Conservation (phyloP, 768 basidiomycete genomes). For the Boletus tylopilopsis region DNA sequence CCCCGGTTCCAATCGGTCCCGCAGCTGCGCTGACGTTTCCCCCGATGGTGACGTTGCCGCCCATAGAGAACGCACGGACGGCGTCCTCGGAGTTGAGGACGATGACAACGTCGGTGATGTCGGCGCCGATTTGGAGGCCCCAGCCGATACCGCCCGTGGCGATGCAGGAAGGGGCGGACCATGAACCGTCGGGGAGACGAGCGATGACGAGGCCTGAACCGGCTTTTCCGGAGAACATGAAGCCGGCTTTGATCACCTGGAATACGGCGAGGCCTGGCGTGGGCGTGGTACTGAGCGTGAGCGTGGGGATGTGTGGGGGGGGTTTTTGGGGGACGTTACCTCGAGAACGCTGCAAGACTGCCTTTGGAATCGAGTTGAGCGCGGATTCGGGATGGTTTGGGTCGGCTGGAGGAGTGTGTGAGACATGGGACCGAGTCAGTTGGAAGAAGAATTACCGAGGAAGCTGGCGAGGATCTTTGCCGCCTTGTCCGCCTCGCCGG, state of each 20-base stretch:
- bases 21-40: constrained; percentile 83
- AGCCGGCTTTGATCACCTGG: constrained; percentile 90
- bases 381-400: constrained; percentile 86
- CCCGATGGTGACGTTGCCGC: constrained; percentile 95
- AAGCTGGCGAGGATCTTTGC: constrained; percentile 89
- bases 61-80: constrained; percentile 90
- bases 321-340: constrained; percentile 43
- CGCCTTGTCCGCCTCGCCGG: constrained; percentile 92
- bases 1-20: constrained; percentile 93
- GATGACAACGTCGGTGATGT: constrained; percentile 93
- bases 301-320: neutral
- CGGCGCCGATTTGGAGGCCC: constrained; percentile 95
- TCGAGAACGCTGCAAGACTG: constrained; percentile 83
- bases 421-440: neutral
- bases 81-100: constrained; percentile 97
- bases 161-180: constrained; percentile 97
- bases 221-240: constrained; percentile 92
- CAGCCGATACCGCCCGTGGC: constrained; percentile 93
- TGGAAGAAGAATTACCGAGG: constrained; percentile 54
- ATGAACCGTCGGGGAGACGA: constrained; percentile 89
- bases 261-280: constrained; percentile 84
- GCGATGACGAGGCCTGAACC: constrained; percentile 93
- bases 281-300: neutral
- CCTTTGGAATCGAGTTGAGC: constrained; percentile 91
- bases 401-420: constrained; percentile 53